Evolutionary conservation across 192 early-diverging fungal genomes (phyloP).

Genomic region (Backusella circina): DNA sequence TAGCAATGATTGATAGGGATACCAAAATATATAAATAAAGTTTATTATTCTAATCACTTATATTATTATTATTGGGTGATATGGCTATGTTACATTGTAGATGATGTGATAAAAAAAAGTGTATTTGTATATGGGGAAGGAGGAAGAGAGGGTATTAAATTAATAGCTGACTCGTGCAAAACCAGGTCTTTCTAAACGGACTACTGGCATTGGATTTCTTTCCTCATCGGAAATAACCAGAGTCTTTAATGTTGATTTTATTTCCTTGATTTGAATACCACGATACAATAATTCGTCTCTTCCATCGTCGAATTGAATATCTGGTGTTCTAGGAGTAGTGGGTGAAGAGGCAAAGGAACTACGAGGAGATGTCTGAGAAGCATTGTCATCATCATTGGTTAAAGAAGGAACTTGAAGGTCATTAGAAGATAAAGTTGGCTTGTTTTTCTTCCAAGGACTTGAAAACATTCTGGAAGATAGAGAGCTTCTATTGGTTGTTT

Average conservation of each 20-base stretch:
- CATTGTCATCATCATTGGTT: background rate
- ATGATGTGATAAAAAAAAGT: background rate
- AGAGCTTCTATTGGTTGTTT: background rate
- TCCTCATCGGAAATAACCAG: slow-evolving; percentile 31
- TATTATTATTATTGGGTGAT: background rate
- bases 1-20: too few relatives aligned
- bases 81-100: background rate
- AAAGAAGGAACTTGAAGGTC: background rate
- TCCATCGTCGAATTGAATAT: slow-evolving; percentile 17
- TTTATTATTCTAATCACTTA: background rate
- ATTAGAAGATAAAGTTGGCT: background rate
- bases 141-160: background rate
- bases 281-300: slow-evolving; percentile 28
- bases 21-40: too few relatives aligned
- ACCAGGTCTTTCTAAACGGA: slow-evolving; percentile 30
- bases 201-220: slow-evolving; percentile 20
- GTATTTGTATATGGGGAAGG: background rate
- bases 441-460: background rate
- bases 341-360: slow-evolving; percentile 4
- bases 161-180: slow-evolving; percentile 28
- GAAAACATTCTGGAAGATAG: background rate
- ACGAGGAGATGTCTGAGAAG: background rate
- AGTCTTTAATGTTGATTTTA: slow-evolving; percentile 36
- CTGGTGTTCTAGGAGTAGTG: background rate
- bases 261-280: slow-evolving; percentile 37